Evolutionary conservation across 306 rosid species (phyloP).

Genomic region (Prunus davidiana): DNA sequence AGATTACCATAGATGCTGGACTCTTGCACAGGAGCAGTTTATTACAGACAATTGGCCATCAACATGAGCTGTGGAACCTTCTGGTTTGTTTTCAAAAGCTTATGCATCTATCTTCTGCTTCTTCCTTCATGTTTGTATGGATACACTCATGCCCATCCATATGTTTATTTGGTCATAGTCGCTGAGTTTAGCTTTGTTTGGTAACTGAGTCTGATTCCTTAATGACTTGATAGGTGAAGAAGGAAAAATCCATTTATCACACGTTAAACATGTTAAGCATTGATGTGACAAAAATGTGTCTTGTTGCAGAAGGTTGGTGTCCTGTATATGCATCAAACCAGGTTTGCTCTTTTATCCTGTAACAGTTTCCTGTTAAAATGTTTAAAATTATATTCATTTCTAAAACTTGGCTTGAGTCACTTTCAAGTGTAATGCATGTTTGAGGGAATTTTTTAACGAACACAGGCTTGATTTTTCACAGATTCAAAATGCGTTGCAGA

Average conservation of each 20-base stretch:
- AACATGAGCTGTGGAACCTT: slow-evolving; percentile 72
- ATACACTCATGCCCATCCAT: neutral
- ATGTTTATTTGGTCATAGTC: slow-evolving; percentile 18
- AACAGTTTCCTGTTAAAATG: slow-evolving; percentile 15
- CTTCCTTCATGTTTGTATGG: neutral
- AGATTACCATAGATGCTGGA: slow-evolving; percentile 75
- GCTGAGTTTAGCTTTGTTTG: slow-evolving; percentile 16
- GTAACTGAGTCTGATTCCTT: slow-evolving; percentile 23
- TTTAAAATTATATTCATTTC: neutral
- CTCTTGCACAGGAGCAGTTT: slow-evolving; percentile 54
- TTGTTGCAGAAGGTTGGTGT: slow-evolving; percentile 92
- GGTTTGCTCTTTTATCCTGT: slow-evolving; percentile 41
- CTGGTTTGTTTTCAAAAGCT: slow-evolving; percentile 53
- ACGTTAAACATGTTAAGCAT: slow-evolving; percentile 86
- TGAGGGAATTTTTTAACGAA: neutral
- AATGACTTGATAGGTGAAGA: slow-evolving; percentile 54
- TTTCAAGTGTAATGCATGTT: neutral
- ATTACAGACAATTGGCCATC: slow-evolving; percentile 61
- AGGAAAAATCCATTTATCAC: slow-evolving; percentile 71
- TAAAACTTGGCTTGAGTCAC: neutral
- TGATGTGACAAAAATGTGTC: slow-evolving; percentile 83
- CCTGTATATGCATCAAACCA: slow-evolving; percentile 70
- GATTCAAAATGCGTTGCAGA: slow-evolving; percentile 56
- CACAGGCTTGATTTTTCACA: slow-evolving; percentile 30
- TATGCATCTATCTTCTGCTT: neutral